Evolutionary conservation across 1,284 basidiomycete species (phyloP).

Genomic region (Chiua sp.): DNA sequence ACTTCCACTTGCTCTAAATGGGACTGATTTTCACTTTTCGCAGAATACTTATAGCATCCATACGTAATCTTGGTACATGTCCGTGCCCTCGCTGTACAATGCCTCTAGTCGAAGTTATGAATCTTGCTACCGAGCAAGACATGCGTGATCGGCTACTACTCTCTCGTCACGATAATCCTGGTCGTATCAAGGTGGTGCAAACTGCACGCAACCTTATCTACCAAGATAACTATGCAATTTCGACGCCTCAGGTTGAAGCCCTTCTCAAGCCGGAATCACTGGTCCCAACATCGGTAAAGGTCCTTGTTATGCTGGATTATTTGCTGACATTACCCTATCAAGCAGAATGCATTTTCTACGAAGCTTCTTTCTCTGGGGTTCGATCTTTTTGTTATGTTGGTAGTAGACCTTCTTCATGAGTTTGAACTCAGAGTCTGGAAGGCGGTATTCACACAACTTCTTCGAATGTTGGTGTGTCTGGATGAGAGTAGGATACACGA

Average conservation of each 20-base stretch:
- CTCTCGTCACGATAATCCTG: constrained; percentile 29
- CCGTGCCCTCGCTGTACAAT: constrained; percentile 21
- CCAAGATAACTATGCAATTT: no score
- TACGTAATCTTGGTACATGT: constrained; percentile 11
- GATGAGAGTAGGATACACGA: no score
- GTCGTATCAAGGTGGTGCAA: no score
- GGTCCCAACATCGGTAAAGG: no score
- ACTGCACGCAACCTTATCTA: no score
- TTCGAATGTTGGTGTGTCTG: constrained; percentile 8
- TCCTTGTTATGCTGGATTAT: no score
- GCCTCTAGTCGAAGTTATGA: constrained; percentile 23
- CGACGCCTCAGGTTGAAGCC: no score
- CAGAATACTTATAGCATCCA: no score
- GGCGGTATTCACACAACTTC: constrained; percentile 16
- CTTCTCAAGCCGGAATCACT: no score
- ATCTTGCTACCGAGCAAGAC: neutral
- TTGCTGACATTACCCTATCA: no score
- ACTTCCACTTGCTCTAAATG: no score
- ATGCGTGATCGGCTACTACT: neutral
- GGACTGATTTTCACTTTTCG: no score
- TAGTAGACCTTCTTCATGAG: constrained; percentile 31
- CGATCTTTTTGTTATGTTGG: constrained; percentile 17
- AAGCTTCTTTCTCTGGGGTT: constrained; percentile 1
- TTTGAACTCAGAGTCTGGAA: constrained; percentile 27
- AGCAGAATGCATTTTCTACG: constrained; percentile 13